A percentile compares a stretch with the other conserved stretches of the same genome.
phyloP scores from a whole-genome alignment of 1,284 basidiomycete genomes.

The Malassezia brasiliensis region DNA sequence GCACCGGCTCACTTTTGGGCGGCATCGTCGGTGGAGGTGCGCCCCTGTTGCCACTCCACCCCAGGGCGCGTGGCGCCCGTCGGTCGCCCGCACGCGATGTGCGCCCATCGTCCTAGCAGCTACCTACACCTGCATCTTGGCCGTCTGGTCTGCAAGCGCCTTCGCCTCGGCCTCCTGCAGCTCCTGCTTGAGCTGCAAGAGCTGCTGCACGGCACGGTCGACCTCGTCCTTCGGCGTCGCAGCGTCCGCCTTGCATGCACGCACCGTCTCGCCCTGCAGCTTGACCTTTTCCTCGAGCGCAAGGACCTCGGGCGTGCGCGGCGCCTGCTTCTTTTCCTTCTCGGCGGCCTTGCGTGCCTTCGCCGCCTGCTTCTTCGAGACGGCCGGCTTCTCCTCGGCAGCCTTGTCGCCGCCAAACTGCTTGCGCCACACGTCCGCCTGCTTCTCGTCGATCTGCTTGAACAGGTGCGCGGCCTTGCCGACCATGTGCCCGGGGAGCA shows the following conservation, averaged over 20 bases:
- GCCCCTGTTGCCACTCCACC: neutral
- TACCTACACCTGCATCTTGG: neutral
- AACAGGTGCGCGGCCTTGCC: slow-evolving; percentile 83
- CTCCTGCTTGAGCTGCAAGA: slow-evolving; percentile 20
- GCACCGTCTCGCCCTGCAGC: slow-evolving; percentile 29
- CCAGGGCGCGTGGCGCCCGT: neutral
- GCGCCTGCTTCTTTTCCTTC: slow-evolving; percentile 25
- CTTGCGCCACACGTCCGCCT: slow-evolving; percentile 70
- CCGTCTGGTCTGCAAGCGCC: slow-evolving; percentile 15
- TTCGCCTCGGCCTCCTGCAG: slow-evolving; percentile 2
- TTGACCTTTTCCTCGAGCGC: slow-evolving; percentile 29
- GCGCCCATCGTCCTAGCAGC: too few relatives aligned
- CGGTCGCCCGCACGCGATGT: too few relatives aligned
- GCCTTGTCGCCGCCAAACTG: slow-evolving; percentile 64
- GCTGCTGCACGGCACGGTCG: slow-evolving; percentile 19
- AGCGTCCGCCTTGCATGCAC: slow-evolving; percentile 24
- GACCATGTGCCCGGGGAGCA: slow-evolving; percentile 75
- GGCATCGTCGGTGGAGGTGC: neutral
- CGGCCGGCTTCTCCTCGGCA: slow-evolving; percentile 21
- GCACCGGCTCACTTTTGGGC: slow-evolving; percentile 38
- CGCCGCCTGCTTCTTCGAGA: slow-evolving; percentile 44
- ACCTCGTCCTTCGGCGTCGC: slow-evolving; percentile 13
- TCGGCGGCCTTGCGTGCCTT: slow-evolving; percentile 42
- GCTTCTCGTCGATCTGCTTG: slow-evolving; percentile 83
- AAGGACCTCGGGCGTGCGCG: slow-evolving; percentile 29